A percentile compares a stretch with the other conserved stretches of the same genome.
Conservation (phyloP, 1,139 yeast genomes). For the Pichia sp. region DNA sequence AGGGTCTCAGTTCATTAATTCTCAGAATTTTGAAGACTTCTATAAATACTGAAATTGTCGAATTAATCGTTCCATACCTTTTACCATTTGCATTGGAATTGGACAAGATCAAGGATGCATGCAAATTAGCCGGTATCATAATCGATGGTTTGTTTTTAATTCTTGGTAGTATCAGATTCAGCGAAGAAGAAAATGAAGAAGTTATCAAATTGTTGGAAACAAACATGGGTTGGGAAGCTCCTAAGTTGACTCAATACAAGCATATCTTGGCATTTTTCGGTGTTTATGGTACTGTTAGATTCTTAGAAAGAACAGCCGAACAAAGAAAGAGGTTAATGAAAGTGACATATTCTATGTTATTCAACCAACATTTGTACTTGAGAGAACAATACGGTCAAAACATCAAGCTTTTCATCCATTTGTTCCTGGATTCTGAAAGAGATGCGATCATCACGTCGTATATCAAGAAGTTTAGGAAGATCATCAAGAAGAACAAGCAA, state of each 20-base stretch:
- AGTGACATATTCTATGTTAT: conserved; percentile 53
- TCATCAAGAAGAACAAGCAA: conserved; percentile 35
- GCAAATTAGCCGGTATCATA: conserved; percentile 62
- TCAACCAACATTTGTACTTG: conserved; percentile 69
- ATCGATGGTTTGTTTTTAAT: conserved; percentile 25
- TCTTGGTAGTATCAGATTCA: conserved; percentile 27
- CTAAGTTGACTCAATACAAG: conserved; percentile 67
- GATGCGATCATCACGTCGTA: conserved; percentile 37
- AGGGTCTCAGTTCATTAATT: conserved; percentile 33
- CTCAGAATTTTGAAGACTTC: conserved; percentile 43
- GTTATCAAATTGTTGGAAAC: conserved; percentile 52
- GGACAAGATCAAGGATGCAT: conserved; percentile 75
- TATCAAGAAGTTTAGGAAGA: conserved; percentile 38
- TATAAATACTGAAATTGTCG: conserved; percentile 42
- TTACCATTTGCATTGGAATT: conserved; percentile 72
- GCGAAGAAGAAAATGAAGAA: conserved; percentile 28
- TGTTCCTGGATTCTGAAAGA: conserved; percentile 63
- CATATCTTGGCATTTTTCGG: conserved; percentile 72
- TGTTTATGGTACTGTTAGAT: conserved; percentile 70
- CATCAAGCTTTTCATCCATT: conserved; percentile 78
- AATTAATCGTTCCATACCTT: conserved; percentile 43
- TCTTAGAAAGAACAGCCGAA: conserved; percentile 49
- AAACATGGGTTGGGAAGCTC: conserved; percentile 39
- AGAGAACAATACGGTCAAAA: conserved; percentile 76
- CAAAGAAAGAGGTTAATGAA: conserved; percentile 54